Base-by-base conservation (phyloP, 2,329 filamentous ascomycete species). In the Nigrograna mackinnonii region DNA sequence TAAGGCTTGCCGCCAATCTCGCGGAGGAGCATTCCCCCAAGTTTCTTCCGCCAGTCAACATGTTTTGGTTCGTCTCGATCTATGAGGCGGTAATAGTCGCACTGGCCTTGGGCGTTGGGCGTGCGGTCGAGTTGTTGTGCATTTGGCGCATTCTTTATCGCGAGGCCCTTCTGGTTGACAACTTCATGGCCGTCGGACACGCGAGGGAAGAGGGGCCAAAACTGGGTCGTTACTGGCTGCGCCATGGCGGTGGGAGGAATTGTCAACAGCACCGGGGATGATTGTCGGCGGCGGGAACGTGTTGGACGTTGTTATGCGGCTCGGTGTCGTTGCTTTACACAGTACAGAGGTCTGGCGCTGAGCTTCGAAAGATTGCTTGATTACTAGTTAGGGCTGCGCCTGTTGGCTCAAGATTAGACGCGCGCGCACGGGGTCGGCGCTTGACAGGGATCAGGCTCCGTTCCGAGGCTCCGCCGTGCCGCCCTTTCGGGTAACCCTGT, bases 11-110 rank as follows among this genome's bases (percentile, higher is more conserved):
- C 51, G 35, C 69, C 72, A 32, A 82, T 55, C 52, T 79, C 73
- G 50, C 75, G 66, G 55, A 78, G 69, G 20, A 82, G 65, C 78
- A 82, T 81, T n/a, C 76, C 76, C 17, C 77, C 79, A 43, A 83
- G 67, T 64, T 82, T 82, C 47, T 79, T 69, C 41, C 79, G 69
- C 79, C 79, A 83, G 50, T 83, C 79, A 5, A 78, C 54, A 50
- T 78, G 74, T 55, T 81, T 82, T 4, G 70, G 59, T 49, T 81
- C 77, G 34, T 79, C 73, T 7, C 67, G 59, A 9, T 69, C 67
- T 5, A 81, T 69, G 47, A 73, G 66, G 43, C 76, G 73, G 64
- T 81, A 82, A 64, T 71, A 82, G 61, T 81, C 77, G 45, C 73
- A 71, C 41, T 77, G 69, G 30, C 79, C 79, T 54, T 80, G 73